These are phyloP conservation scores for Diplodia intermedia DNA, from an alignment of 2,329 filamentous ascomycete species.

Conservation along the genomic window DNA sequence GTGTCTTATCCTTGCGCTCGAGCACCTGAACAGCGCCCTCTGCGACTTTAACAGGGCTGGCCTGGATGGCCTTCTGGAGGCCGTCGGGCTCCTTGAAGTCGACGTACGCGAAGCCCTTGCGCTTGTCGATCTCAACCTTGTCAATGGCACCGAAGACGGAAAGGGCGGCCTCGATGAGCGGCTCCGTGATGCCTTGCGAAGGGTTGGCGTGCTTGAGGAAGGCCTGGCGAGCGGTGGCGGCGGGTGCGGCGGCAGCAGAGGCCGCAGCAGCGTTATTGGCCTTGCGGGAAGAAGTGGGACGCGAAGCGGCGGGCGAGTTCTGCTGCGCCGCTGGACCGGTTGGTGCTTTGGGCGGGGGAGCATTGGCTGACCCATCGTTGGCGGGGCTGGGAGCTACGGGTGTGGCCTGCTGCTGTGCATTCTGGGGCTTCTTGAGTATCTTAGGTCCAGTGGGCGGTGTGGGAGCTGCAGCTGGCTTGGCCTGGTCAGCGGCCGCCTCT, in stretches of 20 bases:
- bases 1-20: conserved; percentile 71
- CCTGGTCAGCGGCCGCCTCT: conserved; percentile 41
- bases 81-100: conserved; percentile 79
- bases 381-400: conserved; percentile 17
- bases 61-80: conserved; percentile 78
- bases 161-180: conserved; percentile 76
- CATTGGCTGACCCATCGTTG: background rate
- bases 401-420: conserved; percentile 33
- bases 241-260: conserved; percentile 1
- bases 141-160: conserved; percentile 75
- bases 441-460: conserved; percentile 33
- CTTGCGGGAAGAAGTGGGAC: conserved; percentile 23
- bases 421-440: conserved; percentile 34
- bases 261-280: conserved; percentile 17
- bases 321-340: conserved; percentile 33
- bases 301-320: conserved; percentile 24
- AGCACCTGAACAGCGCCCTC: conserved; percentile 87
- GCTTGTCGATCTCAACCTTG: conserved; percentile 89
- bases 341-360: conserved; percentile 28
- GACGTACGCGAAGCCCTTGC: conserved; percentile 93
- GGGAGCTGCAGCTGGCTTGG: conserved; percentile 44
- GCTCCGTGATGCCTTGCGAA: conserved; percentile 89
- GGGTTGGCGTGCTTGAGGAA: conserved; percentile 70
- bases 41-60: conserved; percentile 81
- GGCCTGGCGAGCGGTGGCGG: conserved; percentile 56